phyloP scores from a whole-genome alignment of 352 stramenopile species.

The Phytophthora pinifolia region DNA sequence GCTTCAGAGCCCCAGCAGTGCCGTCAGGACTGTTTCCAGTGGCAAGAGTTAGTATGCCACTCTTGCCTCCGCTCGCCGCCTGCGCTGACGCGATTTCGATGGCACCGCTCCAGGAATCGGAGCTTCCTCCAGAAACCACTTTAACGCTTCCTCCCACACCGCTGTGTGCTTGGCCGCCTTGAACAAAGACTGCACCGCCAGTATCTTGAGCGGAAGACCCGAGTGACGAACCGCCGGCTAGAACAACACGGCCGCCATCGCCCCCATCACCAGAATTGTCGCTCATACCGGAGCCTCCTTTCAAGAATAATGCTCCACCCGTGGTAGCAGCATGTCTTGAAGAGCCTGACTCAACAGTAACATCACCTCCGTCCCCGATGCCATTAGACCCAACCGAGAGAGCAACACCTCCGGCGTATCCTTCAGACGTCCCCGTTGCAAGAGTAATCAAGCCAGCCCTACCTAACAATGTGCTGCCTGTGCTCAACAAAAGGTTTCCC shows the following conservation, averaged over 20 bases:
- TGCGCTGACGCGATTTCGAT: conserved; percentile 53
- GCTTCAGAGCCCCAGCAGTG: conserved; percentile 38
- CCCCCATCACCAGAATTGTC: conserved; percentile 74
- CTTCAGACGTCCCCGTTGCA: conserved; percentile 43
- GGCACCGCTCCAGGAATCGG: conserved; percentile 48
- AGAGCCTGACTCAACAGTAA: conserved; percentile 53
- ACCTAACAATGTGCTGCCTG: conserved; percentile 39
- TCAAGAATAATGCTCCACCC: conserved; percentile 51
- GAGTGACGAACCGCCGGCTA: conserved; percentile 53
- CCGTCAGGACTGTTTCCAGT: conserved; percentile 43
- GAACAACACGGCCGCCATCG: conserved; percentile 52
- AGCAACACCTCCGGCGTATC: conserved; percentile 38
- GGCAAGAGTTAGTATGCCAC: conserved; percentile 49
- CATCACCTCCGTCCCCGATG: conserved; percentile 49
- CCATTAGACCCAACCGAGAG: conserved; percentile 44
- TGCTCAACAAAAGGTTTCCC: conserved; percentile 37
- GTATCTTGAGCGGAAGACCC: conserved; percentile 54
- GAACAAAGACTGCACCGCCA: conserved; percentile 50
- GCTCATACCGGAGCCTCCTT: conserved; percentile 53
- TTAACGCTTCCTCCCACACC: conserved; percentile 51
- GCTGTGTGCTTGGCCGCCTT: conserved; percentile 50
- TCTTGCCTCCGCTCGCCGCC: conserved; percentile 55
- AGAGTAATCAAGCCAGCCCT: conserved; percentile 46
- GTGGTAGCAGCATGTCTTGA: conserved; percentile 46
- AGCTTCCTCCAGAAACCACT: conserved; percentile 51